These are phyloP conservation scores for Termitomyces bulborhizus DNA, from an alignment of 768 basidiomycete genomes.

Conservation along the genomic window DNA sequence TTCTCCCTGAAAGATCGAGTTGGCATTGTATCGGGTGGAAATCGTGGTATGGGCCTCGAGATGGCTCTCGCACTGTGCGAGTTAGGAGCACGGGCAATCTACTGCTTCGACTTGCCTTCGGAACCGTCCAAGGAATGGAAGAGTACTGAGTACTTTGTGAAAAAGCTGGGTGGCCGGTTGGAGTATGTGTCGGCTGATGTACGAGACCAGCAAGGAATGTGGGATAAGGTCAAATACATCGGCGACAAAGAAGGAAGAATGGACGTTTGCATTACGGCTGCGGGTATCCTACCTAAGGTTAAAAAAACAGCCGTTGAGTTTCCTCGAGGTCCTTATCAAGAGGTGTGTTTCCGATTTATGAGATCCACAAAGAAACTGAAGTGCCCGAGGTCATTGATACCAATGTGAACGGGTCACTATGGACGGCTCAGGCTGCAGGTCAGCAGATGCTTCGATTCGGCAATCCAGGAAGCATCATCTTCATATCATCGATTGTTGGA, in stretches of 20 bases:
- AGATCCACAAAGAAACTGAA: not conserved
- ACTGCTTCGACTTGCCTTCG: slow-evolving; percentile 58
- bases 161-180: slow-evolving; percentile 31
- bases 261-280: slow-evolving; percentile 63
- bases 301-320: slow-evolving; percentile 55
- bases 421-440: not conserved
- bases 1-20: not conserved
- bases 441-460: slow-evolving; percentile 28
- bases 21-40: not conserved
- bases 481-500: slow-evolving; percentile 61
- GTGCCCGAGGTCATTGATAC: slow-evolving; percentile 51
- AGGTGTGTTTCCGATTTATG: slow-evolving; percentile 22
- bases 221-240: slow-evolving; percentile 51
- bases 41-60: not conserved
- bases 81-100: slow-evolving; percentile 60
- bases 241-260: slow-evolving; percentile 29
- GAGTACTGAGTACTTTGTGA: slow-evolving; percentile 44
- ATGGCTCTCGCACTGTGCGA: slow-evolving; percentile 42
- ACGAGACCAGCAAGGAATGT: slow-evolving; percentile 51
- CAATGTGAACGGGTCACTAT: slow-evolving; percentile 58
- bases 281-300: slow-evolving; percentile 52
- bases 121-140: slow-evolving; percentile 52
- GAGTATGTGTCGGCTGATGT: slow-evolving; percentile 66
- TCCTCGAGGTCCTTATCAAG: slow-evolving; percentile 52
- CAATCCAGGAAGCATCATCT: slow-evolving; percentile 48